These are phyloP conservation scores for Debaryomyces psychrophilus DNA, from an alignment of 1,139 yeast genomes.

Conservation along the genomic window DNA sequence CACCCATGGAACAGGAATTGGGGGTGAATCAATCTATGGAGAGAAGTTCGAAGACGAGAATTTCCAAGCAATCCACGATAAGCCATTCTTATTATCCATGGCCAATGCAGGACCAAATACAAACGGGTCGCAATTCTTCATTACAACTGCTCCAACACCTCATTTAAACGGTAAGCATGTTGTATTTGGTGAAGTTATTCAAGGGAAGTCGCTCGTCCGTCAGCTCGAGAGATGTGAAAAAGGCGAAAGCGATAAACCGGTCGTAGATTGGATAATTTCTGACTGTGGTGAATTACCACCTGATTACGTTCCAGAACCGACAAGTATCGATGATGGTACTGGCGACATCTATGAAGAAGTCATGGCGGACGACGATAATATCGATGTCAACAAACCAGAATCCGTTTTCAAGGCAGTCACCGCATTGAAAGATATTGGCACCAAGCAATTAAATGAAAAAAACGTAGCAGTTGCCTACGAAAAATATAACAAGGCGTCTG, in stretches of 20 bases:
- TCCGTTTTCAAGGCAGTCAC: slow-evolving; percentile 69
- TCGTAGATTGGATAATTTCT: slow-evolving; percentile 64
- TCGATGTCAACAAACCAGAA: slow-evolving; percentile 61
- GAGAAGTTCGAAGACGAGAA: slow-evolving; percentile 95
- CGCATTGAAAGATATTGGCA: slow-evolving; percentile 77
- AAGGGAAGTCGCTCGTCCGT: slow-evolving; percentile 82
- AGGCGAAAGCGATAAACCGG: slow-evolving; percentile 65
- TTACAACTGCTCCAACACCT: slow-evolving; percentile 83
- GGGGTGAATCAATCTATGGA: slow-evolving; percentile 95
- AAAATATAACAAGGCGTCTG: slow-evolving; percentile 73
- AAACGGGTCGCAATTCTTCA: slow-evolving; percentile 93
- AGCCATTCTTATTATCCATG: slow-evolving; percentile 90
- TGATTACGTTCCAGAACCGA: slow-evolving; percentile 50
- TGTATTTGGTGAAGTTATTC: slow-evolving; percentile 86
- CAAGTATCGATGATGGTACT: slow-evolving; percentile 66
- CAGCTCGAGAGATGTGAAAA: slow-evolving; percentile 72
- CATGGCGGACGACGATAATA: slow-evolving; percentile 70
- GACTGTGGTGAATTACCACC: slow-evolving; percentile 77
- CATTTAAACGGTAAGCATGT: slow-evolving; percentile 94
- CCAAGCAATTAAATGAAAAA: slow-evolving; percentile 68
- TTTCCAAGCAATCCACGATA: slow-evolving; percentile 73
- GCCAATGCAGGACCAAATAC: slow-evolving; percentile 96
- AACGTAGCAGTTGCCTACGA: slow-evolving; percentile 57
- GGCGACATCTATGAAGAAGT: slow-evolving; percentile 85
- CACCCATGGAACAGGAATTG: slow-evolving; percentile 86